A percentile compares a stretch with the other conserved stretches of the same genome.
phyloP scores from a whole-genome alignment of 2,329 filamentous ascomycete genomes.

The Exophiala calicioides region DNA sequence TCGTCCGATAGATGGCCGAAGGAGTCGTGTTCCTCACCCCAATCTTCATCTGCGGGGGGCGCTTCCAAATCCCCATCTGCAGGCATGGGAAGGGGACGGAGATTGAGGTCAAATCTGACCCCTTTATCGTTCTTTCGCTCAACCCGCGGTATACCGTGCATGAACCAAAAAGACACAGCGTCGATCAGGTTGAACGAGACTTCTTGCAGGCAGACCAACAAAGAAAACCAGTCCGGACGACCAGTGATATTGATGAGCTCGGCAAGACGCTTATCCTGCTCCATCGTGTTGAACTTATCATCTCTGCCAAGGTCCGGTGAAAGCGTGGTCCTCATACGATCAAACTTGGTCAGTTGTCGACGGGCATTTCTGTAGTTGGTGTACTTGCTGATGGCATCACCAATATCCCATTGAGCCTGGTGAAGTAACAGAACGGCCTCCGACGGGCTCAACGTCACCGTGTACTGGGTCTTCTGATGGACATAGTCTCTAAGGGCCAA shows the following conservation, averaged over 20 bases:
- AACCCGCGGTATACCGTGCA: neutral
- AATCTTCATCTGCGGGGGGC: neutral
- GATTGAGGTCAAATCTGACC: neutral
- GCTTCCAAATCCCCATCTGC: neutral
- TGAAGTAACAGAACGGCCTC: conserved; percentile 20
- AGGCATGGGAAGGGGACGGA: neutral
- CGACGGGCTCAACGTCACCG: conserved; percentile 1
- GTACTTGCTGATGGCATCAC: neutral
- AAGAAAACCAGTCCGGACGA: conserved; percentile 20
- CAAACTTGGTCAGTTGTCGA: no score
- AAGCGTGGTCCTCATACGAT: conserved; percentile 15
- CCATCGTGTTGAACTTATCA: neutral
- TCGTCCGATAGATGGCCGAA: neutral
- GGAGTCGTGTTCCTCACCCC: neutral
- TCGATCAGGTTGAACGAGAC: conserved; percentile 17
- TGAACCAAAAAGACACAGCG: conserved; percentile 16
- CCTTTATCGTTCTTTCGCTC: neutral
- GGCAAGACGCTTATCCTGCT: conserved; percentile 23
- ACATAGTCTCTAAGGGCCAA: conserved; percentile 1
- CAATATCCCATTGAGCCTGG: conserved; percentile 9
- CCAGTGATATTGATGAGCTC: conserved; percentile 21
- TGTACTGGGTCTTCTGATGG: neutral
- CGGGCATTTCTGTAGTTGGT: no score
- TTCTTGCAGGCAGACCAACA: conserved; percentile 4
- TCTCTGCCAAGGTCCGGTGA: neutral